Evolutionary conservation across 1,284 basidiomycete genomes (phyloP).

Genomic region (Athelia sp.): DNA sequence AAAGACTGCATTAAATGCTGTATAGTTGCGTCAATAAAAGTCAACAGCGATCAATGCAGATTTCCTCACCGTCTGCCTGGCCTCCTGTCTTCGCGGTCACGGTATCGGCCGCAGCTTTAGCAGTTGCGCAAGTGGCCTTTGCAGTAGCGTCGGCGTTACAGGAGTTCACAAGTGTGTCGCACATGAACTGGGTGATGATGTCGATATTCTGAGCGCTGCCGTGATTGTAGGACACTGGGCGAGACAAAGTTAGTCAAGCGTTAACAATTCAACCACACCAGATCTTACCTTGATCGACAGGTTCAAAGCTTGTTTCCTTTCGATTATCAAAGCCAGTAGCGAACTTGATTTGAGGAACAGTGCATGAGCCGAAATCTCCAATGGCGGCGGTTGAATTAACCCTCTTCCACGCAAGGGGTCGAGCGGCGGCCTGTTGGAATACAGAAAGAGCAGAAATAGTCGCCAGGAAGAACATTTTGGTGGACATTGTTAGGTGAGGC

Average conservation of each 20-base stretch:
- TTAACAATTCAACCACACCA: neutral
- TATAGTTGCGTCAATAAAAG: neutral
- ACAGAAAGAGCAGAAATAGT: slow-evolving; percentile 34
- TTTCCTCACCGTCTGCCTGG: slow-evolving; percentile 34
- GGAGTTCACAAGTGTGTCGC: slow-evolving; percentile 39
- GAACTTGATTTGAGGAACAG: slow-evolving; percentile 56
- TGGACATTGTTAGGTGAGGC: slow-evolving; percentile 35
- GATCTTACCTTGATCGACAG: slow-evolving; percentile 34
- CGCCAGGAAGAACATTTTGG: slow-evolving; percentile 32
- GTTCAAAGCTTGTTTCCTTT: slow-evolving; percentile 52
- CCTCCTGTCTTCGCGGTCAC: slow-evolving; percentile 35
- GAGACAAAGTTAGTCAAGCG: slow-evolving; percentile 6
- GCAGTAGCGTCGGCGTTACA: slow-evolving; percentile 42
- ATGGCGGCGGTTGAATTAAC: slow-evolving; percentile 21
- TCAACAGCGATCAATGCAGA: neutral
- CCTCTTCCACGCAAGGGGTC: slow-evolving; percentile 18
- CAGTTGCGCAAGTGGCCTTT: slow-evolving; percentile 35
- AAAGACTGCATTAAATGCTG: slow-evolving; percentile 42
- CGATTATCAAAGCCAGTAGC: slow-evolving; percentile 53
- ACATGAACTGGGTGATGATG: slow-evolving; percentile 51
- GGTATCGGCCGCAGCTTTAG: slow-evolving; percentile 32
- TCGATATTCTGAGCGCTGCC: slow-evolving; percentile 48
- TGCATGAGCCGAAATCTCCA: slow-evolving; percentile 55
- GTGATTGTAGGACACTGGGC: slow-evolving; percentile 39
- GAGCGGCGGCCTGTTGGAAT: slow-evolving; percentile 35